Evolutionary conservation across 495 filamentous ascomycete species (phyloP).

Genomic region (Chaetomium fimeti): DNA sequence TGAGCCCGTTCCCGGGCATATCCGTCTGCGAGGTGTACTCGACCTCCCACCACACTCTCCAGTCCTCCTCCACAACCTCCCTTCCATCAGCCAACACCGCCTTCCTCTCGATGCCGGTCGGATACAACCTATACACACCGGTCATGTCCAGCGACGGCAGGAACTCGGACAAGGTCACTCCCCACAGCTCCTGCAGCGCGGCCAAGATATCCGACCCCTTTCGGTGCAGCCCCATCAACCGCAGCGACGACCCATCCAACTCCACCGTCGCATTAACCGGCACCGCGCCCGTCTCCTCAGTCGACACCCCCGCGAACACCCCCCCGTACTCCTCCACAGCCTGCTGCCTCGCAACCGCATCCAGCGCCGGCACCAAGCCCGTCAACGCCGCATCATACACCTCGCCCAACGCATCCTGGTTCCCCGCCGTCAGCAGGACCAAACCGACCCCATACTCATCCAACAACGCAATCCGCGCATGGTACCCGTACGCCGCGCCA

Average conservation of each 20-base stretch:
- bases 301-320: neutral
- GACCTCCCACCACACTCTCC: conserved; percentile 8
- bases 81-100: neutral
- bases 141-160: conserved; percentile 1
- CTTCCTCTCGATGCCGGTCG: neutral
- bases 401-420: conserved; percentile 10
- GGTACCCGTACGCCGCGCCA: conserved; percentile 30
- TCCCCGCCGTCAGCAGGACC: conserved; percentile 28
- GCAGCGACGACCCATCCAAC: neutral
- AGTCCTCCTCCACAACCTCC: conserved; percentile 12
- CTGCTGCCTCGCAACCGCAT: conserved; percentile 37
- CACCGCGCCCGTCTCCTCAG: neutral
- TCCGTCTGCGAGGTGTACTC: neutral
- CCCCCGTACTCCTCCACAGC: conserved; percentile 22
- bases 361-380: conserved; percentile 36
- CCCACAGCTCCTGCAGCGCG: neutral
- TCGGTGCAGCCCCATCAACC: conserved; percentile 1
- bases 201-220: conserved; percentile 2
- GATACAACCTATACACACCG: neutral
- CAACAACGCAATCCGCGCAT: conserved; percentile 24
- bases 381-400: conserved; percentile 22
- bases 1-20: neutral
- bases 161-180: neutral
- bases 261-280: neutral
- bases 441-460: conserved; percentile 32